Base-by-base conservation (phyloP, 2,329 filamentous ascomycete genomes). In the Raffaelea deltoideospora region DNA sequence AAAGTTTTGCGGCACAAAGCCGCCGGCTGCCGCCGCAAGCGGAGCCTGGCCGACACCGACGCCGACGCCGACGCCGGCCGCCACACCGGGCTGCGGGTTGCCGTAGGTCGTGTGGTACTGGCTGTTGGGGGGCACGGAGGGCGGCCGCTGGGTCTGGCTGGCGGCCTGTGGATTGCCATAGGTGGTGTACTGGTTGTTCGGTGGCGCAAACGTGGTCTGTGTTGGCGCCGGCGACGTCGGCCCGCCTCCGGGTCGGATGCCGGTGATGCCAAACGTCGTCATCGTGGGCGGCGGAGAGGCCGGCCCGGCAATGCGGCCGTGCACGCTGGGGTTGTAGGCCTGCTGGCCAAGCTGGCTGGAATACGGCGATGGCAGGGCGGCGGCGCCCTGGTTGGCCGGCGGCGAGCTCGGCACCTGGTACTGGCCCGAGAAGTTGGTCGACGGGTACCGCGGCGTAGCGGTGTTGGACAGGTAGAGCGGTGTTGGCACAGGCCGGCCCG, bases 191-290 rank as follows among this genome's bases (percentile, higher is more conserved):
- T 64, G 61, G 59, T 61, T 51, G 59, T 54, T 47, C 3, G 57
- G 60, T 58, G 52, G 69, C 51, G 53, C 57, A 50, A 69, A 68
- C 2, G 58, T 59, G 2, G 63, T 59, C 50, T 81, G 76, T 17
- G 68, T 72, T 3, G 79, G 68, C 1, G 79, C 67, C n/a, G 74
- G 72, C 10, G 73, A 78, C 2, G 59, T 53, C 4, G 65, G 63
- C 1, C 43, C 43, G 3, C 51, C 52, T n/a, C n/a, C n/a, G 38
- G 53, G 46, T 24, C 52, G 47, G 33, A 53, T 39, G 9, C 48
- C 48, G 23, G 50, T 49, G 30, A 57, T 43, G 14, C 50, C 49
- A 31, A 61, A 61, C 5, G 44, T 55, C 17, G 57, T 54, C 35
- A 59, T 51, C 31, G 53, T 53, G 37, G 64, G 45, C 44, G 63